Base-by-base conservation (phyloP, 148 eudicot species). In the Simmondsia chinensis region DNA sequence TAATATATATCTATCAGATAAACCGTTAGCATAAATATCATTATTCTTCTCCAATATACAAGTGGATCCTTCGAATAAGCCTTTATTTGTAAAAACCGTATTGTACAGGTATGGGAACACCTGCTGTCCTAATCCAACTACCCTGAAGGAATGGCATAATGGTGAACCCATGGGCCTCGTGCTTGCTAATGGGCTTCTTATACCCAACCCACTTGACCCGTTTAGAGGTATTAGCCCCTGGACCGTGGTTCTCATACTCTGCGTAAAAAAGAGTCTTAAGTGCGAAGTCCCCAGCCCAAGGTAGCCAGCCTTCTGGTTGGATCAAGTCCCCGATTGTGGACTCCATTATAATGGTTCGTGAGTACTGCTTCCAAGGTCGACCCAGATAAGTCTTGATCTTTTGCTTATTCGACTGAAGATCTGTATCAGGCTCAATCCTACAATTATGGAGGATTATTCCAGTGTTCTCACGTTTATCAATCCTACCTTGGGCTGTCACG, bases 161-260 rank as follows among this genome's bases (percentile, higher is more conserved):
- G 0, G 87, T 82, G 25, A 25, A 87, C 4, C 55, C 39, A 20
- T 43, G 18, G 3, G 93, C 96, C 42, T 79, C 79, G 7, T 71
- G 55, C 54, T 59, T 71, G 34, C 59, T 55, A 13, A 82, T 71
- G 0, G 58, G 30, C 17, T 50, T 65, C 59, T 53, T 75, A 20
- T 59, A 68, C 20, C 96, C 96, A 1, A 50, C 62, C 96, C 96
- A 87, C 7, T 74, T 73, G 16, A 82, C 96, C 16, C 96, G 48
- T 2, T 56, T 50, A 2, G 55, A 30, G 5, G 66, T 39, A 12
- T 38, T 38, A 3, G 94, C 48, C 3, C 96, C 88, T 0, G 80
- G 54, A 0, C 96, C 96, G 8, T 57, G 52, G 40, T 87, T 87
- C 12, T 63, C 49, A 27, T 9, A 87, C 72, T 87, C 94, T 0